phyloP scores from a whole-genome alignment of 1,284 basidiomycete genomes.

The Rhodotorula sp. region DNA sequence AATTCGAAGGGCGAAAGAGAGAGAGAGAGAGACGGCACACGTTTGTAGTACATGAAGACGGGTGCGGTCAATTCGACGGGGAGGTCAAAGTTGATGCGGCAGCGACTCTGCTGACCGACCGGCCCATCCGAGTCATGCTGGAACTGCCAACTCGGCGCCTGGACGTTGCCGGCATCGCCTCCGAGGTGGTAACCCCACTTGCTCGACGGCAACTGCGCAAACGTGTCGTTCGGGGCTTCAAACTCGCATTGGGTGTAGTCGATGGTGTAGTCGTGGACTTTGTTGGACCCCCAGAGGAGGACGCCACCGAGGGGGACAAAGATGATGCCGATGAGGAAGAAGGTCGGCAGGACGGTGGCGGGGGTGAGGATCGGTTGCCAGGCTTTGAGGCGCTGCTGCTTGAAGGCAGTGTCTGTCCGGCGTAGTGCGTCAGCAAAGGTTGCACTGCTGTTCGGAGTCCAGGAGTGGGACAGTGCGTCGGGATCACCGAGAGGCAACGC shows the following conservation, averaged over 20 bases:
- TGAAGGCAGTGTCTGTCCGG: slow-evolving; percentile 85
- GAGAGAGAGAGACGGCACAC: slow-evolving; percentile 57
- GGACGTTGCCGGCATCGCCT: slow-evolving; percentile 2
- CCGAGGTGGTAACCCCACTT: slow-evolving; percentile 65
- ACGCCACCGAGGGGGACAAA: slow-evolving; percentile 96
- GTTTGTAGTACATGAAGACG: slow-evolving; percentile 94
- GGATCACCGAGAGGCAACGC: not conserved
- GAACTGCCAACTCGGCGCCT: slow-evolving; percentile 41
- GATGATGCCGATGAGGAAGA: slow-evolving; percentile 89
- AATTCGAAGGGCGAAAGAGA: not conserved
- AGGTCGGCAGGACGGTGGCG: slow-evolving; percentile 90
- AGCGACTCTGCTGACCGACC: slow-evolving; percentile 48
- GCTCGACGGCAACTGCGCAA: slow-evolving; percentile 60
- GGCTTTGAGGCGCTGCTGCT: slow-evolving; percentile 94
- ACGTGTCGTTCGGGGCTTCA: slow-evolving; percentile 58
- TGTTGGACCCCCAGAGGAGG: slow-evolving; percentile 70
- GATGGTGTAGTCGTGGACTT: slow-evolving; percentile 88
- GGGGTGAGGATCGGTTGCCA: slow-evolving; percentile 99
- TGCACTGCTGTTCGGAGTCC: not conserved
- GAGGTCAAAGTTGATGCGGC: slow-evolving; percentile 75
- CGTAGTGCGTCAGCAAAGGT: too few relatives aligned
- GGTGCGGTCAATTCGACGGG: slow-evolving; percentile 71
- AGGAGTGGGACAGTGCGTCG: not conserved
- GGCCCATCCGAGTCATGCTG: slow-evolving; percentile 18
- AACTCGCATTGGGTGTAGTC: slow-evolving; percentile 91